A percentile compares a stretch with the other conserved stretches of the same genome.
phyloP scores from a whole-genome alignment of 768 basidiomycete genomes.

The Trametes villosa region DNA sequence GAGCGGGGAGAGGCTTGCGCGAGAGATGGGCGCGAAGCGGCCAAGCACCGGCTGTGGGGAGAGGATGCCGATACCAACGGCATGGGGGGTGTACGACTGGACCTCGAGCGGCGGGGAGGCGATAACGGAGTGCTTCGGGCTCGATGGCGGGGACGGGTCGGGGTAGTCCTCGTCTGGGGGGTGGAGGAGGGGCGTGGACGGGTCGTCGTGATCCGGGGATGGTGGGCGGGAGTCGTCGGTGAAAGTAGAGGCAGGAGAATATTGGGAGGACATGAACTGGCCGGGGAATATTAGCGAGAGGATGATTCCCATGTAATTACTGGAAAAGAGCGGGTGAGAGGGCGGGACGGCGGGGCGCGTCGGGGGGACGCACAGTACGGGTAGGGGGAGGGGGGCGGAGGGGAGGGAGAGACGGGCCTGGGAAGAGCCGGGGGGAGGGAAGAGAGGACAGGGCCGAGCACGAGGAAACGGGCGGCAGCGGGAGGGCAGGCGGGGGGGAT shows the following conservation, averaged over 20 bases:
- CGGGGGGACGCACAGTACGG: slow-evolving; percentile 14
- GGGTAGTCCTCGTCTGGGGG: slow-evolving; percentile 15
- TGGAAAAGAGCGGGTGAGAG: slow-evolving; percentile 6
- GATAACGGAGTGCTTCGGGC: slow-evolving; percentile 12
- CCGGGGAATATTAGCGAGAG: slow-evolving; percentile 35
- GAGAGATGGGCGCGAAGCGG: slow-evolving; percentile 25
- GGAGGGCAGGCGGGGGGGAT: slow-evolving; percentile 1
- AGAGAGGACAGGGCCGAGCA: slow-evolving; percentile 26
- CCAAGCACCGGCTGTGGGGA: slow-evolving; percentile 31
- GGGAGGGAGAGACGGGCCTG: slow-evolving; percentile 19
- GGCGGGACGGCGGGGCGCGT: slow-evolving; percentile 8
- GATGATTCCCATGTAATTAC: slow-evolving; percentile 37
- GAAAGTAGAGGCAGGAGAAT: slow-evolving; percentile 22
- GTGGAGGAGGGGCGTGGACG: slow-evolving; percentile 1
- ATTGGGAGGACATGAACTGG: slow-evolving; percentile 34
- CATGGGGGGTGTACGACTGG: slow-evolving; percentile 28
- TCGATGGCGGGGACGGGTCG: slow-evolving; percentile 17
- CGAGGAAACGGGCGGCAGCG: slow-evolving; percentile 24
- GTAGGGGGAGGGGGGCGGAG: slow-evolving; percentile 19
- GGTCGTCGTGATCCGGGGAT: slow-evolving; percentile 21
- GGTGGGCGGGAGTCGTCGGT: slow-evolving; percentile 30
- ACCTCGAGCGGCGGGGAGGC: slow-evolving; percentile 25
- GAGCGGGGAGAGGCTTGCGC: slow-evolving; percentile 21
- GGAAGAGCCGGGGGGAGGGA: slow-evolving; percentile 12
- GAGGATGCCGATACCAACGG: slow-evolving; percentile 31